phyloP scores from a whole-genome alignment of 2,329 filamentous ascomycete genomes.

The Chrysosporium queenslandicum region DNA sequence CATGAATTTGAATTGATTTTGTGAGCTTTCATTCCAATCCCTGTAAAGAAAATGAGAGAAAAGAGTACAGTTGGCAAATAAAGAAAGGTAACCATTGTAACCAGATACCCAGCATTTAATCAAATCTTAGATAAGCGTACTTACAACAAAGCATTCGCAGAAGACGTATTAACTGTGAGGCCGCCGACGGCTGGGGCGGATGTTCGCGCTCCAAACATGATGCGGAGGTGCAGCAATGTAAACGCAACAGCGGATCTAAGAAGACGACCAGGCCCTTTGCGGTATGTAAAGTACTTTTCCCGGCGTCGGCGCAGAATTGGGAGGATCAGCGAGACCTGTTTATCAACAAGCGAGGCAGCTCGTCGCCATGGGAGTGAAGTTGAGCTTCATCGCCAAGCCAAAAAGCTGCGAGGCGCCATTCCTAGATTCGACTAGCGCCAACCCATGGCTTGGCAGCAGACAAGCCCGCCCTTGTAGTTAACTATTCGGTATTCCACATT shows the following conservation, averaged over 20 bases:
- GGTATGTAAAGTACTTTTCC: too few species aligned
- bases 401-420: not conserved
- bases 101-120: not conserved
- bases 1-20: not conserved
- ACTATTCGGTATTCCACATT: too few species aligned
- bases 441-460: not conserved
- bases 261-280: too few species aligned
- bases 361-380: not conserved
- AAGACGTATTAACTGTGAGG: conserved; percentile 17
- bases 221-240: not conserved
- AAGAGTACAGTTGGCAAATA: too few species aligned
- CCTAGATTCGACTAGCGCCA: not conserved
- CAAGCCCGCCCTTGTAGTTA: too few species aligned
- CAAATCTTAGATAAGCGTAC: not conserved
- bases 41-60: too few species aligned
- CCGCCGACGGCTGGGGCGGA: conserved; percentile 13
- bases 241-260: not conserved
- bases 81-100: not conserved
- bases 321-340: too few species aligned
- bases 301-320: too few species aligned
- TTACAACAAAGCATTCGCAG: conserved; percentile 19
- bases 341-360: not conserved
- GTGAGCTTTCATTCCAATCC: not conserved
- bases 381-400: not conserved
- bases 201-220: conserved; percentile 17